Evolutionary conservation across 352 stramenopile genomes (phyloP), one percentile per base, ranked within the genome.

Genomic region (Elongisporangium anandrum): DNA sequence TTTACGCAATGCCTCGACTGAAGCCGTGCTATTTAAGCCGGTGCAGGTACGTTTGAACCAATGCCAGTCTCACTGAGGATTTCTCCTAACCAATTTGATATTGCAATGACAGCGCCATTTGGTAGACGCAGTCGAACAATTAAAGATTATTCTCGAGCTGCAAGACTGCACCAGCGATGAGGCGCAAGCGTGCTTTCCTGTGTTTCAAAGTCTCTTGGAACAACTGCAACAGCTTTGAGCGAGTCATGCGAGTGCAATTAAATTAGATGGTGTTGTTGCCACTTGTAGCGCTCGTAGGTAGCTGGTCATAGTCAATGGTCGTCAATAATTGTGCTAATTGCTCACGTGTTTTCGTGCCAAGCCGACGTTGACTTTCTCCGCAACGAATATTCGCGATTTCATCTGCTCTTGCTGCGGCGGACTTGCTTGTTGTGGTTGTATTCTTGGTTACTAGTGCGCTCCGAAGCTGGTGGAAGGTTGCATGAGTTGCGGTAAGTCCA

Each of bases 21-120:
- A 95, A 61, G 74, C 69, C 48, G 93, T 95, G 26, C 65, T 95
- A 52, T 92, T 93, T 64, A 90, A 90, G 61, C 83, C 85, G 8
- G 78, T 95, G 4, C 79, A 93, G 77, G 85, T 92, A 57, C 34
- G 38, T 29, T 52, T 26, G 24, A 34, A 7, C 24, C 24, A 34
- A 8, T 8, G 24, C 24, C 24, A 34, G 7, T n/a, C 3, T 34
- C 24, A 34, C 7, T 34, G 24, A 34, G 24, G 24, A 34, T 34
- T 34, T 3, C 3, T 7, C 7, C 24, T 34, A 34, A 34, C 24
- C 24, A 34, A 34, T 7, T n/a, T n/a, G n/a, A n/a, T n/a, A n/a
- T n/a, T n/a, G n/a, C n/a, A n/a, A 8, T 15, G 29, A 41, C 29
- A 41, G 29, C 29, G 29, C 29, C 29, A 41, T 41, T 41, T 41